Evolutionary conservation across 2,329 filamentous ascomycete species (phyloP).

Genomic region (Dendryphion nanum): DNA sequence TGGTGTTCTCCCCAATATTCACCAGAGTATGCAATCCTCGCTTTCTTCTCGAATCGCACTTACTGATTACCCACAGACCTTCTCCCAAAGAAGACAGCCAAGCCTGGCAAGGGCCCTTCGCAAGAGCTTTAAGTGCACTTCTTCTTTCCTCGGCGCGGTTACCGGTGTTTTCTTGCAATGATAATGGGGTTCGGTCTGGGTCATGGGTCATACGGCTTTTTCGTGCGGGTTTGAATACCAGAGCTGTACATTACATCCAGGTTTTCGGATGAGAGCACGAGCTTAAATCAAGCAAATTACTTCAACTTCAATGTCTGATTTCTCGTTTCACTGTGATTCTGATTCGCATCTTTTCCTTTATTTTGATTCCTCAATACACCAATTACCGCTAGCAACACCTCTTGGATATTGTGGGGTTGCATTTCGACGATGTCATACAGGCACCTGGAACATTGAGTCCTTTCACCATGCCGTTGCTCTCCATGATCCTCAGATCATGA

Average conservation of each 20-base stretch:
- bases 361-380: too few species aligned
- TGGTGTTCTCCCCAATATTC: slow-evolving; percentile 95
- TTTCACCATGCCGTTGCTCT: too few species aligned
- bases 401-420: background rate
- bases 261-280: slow-evolving; percentile 50
- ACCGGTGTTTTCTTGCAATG: slow-evolving; percentile 62
- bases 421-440: too few species aligned
- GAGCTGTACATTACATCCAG: slow-evolving; percentile 62
- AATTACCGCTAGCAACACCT: too few species aligned
- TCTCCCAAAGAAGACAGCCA: slow-evolving; percentile 97
- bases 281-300: slow-evolving; percentile 36
- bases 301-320: slow-evolving; percentile 13
- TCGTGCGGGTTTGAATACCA: slow-evolving; percentile 47
- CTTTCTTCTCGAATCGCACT: slow-evolving; percentile 8
- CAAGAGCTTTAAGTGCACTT: slow-evolving; percentile 78
- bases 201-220: slow-evolving; percentile 57
- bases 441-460: too few species aligned
- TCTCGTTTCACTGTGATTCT: background rate
- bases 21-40: slow-evolving; percentile 74
- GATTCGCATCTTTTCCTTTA: background rate
- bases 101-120: slow-evolving; percentile 87
- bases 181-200: slow-evolving; percentile 72
- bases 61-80: slow-evolving; percentile 68
- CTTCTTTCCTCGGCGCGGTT: slow-evolving; percentile 45
- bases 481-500: too few species aligned